phyloP scores from a whole-genome alignment of 257 asterid species.

The Solanum lycopersicoides region DNA sequence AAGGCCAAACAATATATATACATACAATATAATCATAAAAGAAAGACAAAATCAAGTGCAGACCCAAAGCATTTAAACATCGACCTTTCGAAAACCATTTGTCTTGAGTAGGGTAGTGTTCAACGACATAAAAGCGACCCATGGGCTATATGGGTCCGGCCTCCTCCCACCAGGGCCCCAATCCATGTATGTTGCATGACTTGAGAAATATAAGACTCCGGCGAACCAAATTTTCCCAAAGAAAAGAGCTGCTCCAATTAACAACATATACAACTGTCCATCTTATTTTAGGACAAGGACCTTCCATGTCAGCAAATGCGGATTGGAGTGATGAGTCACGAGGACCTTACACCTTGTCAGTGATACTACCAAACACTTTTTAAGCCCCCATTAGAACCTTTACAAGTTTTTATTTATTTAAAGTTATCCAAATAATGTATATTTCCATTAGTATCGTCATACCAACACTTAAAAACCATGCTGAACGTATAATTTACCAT shows the following conservation, averaged over 20 bases:
- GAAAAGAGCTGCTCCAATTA: neutral
- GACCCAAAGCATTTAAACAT: neutral
- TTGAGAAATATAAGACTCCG: no score
- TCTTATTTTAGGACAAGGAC: neutral
- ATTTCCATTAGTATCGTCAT: neutral
- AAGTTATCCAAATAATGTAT: neutral
- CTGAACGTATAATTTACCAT: neutral
- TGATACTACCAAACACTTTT: neutral
- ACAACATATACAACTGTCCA: neutral
- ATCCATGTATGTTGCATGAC: no score
- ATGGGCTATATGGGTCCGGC: neutral
- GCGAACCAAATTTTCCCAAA: neutral
- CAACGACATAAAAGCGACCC: neutral
- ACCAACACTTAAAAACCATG: neutral
- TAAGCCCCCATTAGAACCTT: neutral
- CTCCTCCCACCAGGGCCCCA: no score
- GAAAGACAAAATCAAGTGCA: neutral
- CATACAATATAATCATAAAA: neutral
- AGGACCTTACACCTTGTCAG: neutral
- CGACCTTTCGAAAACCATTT: neutral
- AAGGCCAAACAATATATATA: neutral
- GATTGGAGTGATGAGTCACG: neutral
- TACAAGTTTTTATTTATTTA: neutral
- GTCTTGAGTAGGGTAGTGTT: neutral
- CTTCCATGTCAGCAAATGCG: neutral